A percentile compares a stretch with the other conserved stretches of the same genome.
Evolutionary conservation across 257 asterid genomes (phyloP).

Genomic region (Rubia yunnanensis): DNA sequence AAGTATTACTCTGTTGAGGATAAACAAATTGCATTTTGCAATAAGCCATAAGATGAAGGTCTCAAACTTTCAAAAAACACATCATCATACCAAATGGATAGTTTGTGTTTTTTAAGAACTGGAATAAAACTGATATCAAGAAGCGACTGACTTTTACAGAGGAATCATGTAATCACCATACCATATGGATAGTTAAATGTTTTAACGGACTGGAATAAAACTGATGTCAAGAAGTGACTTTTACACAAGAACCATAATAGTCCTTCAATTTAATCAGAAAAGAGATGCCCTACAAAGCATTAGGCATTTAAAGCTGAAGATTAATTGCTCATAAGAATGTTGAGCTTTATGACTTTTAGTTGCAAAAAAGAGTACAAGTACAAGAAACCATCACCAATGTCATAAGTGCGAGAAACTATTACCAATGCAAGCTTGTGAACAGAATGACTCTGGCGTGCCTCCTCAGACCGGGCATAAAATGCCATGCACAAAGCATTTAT

Average conservation of each 20-base stretch:
- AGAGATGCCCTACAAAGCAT: not conserved
- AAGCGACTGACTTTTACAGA: not conserved
- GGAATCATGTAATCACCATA: not conserved
- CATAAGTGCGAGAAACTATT: slow-evolving; percentile 14
- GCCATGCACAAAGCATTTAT: slow-evolving; percentile 98
- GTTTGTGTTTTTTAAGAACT: not conserved
- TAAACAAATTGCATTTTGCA: not conserved
- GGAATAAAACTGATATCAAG: not conserved
- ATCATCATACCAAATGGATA: not conserved
- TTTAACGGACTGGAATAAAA: not conserved
- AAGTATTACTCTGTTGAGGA: not conserved
- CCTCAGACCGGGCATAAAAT: slow-evolving; percentile 94
- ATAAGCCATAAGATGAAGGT: not conserved
- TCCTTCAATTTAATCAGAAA: not conserved
- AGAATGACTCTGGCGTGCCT: slow-evolving; percentile 95
- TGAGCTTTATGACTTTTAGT: not conserved
- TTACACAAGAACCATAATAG: not conserved
- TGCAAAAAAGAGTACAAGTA: not conserved
- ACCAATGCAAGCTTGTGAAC: slow-evolving; percentile 96
- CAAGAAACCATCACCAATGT: not conserved
- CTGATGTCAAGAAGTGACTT: not conserved
- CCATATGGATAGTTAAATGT: not conserved
- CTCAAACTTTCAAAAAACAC: not conserved
- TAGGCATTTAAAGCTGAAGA: not conserved
- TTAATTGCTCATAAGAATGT: not conserved